Percentiles rank a stretch among this genome's conserved stretches.
phyloP scores from a whole-genome alignment of 257 asterid genomes.

The Echium plantagineum region DNA sequence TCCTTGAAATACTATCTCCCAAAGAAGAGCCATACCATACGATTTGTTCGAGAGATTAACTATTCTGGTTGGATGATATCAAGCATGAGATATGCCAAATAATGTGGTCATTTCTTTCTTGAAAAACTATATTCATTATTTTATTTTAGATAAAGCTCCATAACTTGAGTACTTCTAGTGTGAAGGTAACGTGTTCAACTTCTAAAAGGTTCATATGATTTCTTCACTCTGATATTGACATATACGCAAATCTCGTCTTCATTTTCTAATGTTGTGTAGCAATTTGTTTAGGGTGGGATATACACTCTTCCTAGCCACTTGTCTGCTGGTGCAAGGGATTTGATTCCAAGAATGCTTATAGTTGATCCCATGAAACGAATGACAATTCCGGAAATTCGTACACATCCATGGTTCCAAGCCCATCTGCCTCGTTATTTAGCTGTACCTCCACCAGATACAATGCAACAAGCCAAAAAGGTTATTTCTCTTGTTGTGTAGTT shows the following conservation, averaged over 20 bases:
- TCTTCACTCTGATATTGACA: too few species aligned
- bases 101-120: too few species aligned
- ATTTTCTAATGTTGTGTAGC: not conserved
- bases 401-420: conserved; percentile 49
- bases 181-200: too few species aligned
- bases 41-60: too few species aligned
- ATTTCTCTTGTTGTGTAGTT: not conserved
- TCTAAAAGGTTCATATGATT: too few species aligned
- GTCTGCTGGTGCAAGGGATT: conserved; percentile 35
- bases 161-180: too few species aligned
- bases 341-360: conserved; percentile 48
- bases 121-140: too few species aligned
- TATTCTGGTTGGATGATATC: too few species aligned
- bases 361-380: conserved; percentile 56
- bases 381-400: conserved; percentile 42
- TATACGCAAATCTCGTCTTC: not conserved
- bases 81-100: too few species aligned
- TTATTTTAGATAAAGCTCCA: too few species aligned
- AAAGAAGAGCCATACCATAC: too few species aligned
- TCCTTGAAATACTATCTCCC: too few species aligned
- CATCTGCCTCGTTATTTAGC: conserved; percentile 38
- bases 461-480: conserved; percentile 25
- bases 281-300: conserved; percentile 32
- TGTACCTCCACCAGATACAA: conserved; percentile 17
- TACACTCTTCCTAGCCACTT: conserved; percentile 33